Conservation (phyloP, 192 early-diverging fungal genomes). For the Coemansia sp. region DNA sequence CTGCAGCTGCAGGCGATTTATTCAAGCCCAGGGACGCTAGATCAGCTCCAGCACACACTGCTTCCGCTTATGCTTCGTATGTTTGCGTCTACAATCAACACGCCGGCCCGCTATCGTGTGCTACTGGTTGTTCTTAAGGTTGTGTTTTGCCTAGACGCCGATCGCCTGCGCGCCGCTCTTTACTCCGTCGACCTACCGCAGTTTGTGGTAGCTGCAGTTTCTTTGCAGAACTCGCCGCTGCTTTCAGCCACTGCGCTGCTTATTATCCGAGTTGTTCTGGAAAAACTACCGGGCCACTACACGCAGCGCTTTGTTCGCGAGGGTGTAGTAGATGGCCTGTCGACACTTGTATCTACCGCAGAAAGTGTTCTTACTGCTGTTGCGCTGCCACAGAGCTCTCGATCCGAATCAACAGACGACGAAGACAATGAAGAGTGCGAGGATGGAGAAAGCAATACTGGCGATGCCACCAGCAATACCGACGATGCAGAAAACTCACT, state of each 20-base stretch:
- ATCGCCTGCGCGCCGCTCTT: slow-evolving; percentile 52
- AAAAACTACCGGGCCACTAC: slow-evolving; percentile 62
- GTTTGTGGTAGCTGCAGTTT: slow-evolving; percentile 24
- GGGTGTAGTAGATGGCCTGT: slow-evolving; percentile 68
- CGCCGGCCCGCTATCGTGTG: slow-evolving; percentile 63
- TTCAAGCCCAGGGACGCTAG: slow-evolving; percentile 9
- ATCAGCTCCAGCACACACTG: slow-evolving; percentile 44
- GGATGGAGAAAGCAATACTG: background rate
- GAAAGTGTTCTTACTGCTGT: background rate
- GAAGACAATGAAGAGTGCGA: background rate
- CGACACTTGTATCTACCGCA: slow-evolving; percentile 32
- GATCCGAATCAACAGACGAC: background rate
- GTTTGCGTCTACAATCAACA: slow-evolving; percentile 67
- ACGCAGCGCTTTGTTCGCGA: slow-evolving; percentile 67
- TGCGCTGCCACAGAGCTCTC: background rate
- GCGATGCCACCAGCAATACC: background rate
- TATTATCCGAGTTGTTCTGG: slow-evolving; percentile 62
- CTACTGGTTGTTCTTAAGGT: slow-evolving; percentile 63
- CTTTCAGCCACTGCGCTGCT: slow-evolving; percentile 32
- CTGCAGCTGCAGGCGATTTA: slow-evolving; percentile 7
- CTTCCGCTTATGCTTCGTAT: slow-evolving; percentile 74
- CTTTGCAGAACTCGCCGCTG: slow-evolving; percentile 17
- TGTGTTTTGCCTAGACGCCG: slow-evolving; percentile 52
- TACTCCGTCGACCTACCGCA: slow-evolving; percentile 21
- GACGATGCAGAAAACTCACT: background rate